Percentiles rank a stretch among this genome's conserved stretches.
Conservation (phyloP, 2,329 filamentous ascomycete species). For the Dactylella cylindrospora region DNA sequence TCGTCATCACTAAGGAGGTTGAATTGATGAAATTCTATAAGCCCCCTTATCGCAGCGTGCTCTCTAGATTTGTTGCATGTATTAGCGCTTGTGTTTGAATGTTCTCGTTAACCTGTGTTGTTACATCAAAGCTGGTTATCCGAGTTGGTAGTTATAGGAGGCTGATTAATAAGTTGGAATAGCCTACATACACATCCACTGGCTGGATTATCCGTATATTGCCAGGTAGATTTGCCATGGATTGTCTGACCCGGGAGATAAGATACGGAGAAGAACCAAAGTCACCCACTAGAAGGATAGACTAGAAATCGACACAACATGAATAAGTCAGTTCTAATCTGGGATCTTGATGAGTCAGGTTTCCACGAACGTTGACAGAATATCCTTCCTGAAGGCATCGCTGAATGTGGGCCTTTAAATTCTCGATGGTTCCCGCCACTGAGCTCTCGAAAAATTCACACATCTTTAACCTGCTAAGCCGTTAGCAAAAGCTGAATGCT, state of each 20-base stretch:
- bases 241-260: constrained; percentile 2
- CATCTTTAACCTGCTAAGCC: background rate
- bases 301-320: too few relatives aligned
- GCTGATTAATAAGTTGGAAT: too few relatives aligned
- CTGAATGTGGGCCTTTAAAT: background rate
- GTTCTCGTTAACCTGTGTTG: too few relatives aligned
- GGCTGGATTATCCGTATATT: constrained; percentile 4
- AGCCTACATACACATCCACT: constrained; percentile 8
- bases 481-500: background rate
- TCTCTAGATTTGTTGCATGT: background rate
- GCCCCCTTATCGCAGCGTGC: constrained; percentile 6
- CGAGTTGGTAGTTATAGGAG: too few relatives aligned
- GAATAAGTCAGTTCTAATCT: too few relatives aligned
- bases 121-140: too few relatives aligned
- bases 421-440: constrained; percentile 2
- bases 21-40: constrained; percentile 3
- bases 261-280: constrained; percentile 8
- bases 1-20: background rate
- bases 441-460: constrained; percentile 5
- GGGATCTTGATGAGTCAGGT: too few relatives aligned
- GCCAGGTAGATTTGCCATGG: background rate
- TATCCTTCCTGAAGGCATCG: constrained; percentile 5
- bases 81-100: background rate
- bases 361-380: background rate
- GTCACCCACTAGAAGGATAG: constrained; percentile 7